Evolutionary conservation across 108 stramenopile species (phyloP).

Genomic region (Pseudonitzschia pungens): DNA sequence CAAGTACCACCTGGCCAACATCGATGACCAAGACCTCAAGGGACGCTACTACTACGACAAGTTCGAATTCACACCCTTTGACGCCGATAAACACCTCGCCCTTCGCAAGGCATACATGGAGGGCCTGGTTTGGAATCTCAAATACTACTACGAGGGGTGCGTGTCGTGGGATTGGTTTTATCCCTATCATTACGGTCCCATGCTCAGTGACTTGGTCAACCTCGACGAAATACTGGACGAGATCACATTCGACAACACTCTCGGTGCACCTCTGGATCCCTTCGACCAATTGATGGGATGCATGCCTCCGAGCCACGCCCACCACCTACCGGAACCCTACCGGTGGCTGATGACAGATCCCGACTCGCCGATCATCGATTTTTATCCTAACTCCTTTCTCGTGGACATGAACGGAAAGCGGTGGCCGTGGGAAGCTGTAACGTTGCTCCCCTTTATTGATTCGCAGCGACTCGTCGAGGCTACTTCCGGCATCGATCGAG

Average conservation of each 20-base stretch:
- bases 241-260: slow-evolving; percentile 56
- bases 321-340: slow-evolving; percentile 91
- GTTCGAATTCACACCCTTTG: slow-evolving; percentile 87
- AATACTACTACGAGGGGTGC: slow-evolving; percentile 92
- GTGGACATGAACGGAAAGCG: slow-evolving; percentile 93
- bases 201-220: slow-evolving; percentile 93
- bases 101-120: slow-evolving; percentile 88
- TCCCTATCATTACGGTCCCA: slow-evolving; percentile 95
- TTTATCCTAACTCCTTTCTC: slow-evolving; percentile 85
- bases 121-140: slow-evolving; percentile 95
- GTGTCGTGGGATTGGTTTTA: slow-evolving; percentile 98
- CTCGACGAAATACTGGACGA: slow-evolving; percentile 66
- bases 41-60: slow-evolving; percentile 93
- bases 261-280: slow-evolving; percentile 85
- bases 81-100: slow-evolving; percentile 77
- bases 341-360: slow-evolving; percentile 86
- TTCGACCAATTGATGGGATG: slow-evolving; percentile 96
- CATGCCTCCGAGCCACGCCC: slow-evolving; percentile 91
- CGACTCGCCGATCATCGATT: slow-evolving; percentile 85
- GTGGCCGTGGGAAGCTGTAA: slow-evolving; percentile 98
- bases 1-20: slow-evolving; percentile 3
- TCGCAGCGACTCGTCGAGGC: slow-evolving; percentile 74
- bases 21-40: slow-evolving; percentile 69
- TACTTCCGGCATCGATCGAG: slow-evolving; percentile 50
- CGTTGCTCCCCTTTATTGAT: slow-evolving; percentile 96